These are phyloP conservation scores for Nicotiana tomentosiformis DNA, from an alignment of 257 asterid genomes.

Conservation along the genomic window DNA sequence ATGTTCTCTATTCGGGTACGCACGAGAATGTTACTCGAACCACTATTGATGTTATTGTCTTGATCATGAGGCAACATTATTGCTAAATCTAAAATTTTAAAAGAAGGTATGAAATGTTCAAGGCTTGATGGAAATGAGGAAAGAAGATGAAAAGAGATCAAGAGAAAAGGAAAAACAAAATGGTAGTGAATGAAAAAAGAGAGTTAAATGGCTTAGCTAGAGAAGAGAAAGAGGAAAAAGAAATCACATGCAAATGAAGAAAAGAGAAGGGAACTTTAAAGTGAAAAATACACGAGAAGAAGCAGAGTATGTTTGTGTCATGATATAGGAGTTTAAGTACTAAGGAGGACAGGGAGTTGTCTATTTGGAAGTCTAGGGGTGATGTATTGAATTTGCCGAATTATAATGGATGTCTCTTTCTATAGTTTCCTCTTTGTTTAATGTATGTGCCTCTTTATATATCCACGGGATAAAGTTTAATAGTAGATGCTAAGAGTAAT, in stretches of 20 bases:
- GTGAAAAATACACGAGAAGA: conserved; percentile 48
- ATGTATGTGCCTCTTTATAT: not conserved
- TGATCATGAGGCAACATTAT: conserved; percentile 76
- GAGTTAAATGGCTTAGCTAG: not conserved
- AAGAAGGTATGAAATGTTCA: not conserved
- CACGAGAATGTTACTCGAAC: conserved; percentile 17
- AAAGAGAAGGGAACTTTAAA: conserved; percentile 17
- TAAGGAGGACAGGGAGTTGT: not conserved
- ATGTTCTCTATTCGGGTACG: conserved; percentile 22
- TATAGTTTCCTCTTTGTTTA: not conserved
- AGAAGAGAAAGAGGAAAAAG: not conserved
- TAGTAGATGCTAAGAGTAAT: too few relatives aligned
- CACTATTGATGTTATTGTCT: conserved; percentile 32
- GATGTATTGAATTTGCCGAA: not conserved
- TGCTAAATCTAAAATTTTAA: not conserved
- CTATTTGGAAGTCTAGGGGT: not conserved
- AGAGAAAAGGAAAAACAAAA: not conserved
- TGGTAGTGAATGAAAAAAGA: not conserved
- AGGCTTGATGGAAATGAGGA: not conserved
- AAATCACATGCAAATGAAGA: conserved; percentile 35
- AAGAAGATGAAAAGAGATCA: not conserved
- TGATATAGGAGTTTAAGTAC: conserved; percentile 13
- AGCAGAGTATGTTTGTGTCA: conserved; percentile 30
- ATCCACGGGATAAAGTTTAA: not conserved
- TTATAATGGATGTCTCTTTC: not conserved